phyloP scores from a whole-genome alignment of 192 early-diverging fungal species.

The Podochytrium sp. region DNA sequence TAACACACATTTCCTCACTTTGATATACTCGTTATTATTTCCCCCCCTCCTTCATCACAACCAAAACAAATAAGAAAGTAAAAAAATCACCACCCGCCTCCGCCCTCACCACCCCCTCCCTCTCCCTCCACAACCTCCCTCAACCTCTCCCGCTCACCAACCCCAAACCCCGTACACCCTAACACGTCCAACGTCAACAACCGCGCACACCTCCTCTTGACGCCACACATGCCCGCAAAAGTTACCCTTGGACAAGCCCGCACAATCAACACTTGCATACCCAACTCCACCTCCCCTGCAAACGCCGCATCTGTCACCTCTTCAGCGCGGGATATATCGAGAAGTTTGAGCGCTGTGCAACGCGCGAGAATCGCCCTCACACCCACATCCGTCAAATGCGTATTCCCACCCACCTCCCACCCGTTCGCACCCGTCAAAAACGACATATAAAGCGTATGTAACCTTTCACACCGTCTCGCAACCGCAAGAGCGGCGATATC shows the following conservation, averaged over 20 bases:
- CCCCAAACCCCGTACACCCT: constrained; percentile 21
- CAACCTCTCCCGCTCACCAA: constrained; percentile 13
- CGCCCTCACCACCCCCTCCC: too few relatives aligned
- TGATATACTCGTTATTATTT: too few relatives aligned
- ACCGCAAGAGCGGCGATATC: constrained; percentile 23
- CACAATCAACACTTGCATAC: constrained; percentile 31
- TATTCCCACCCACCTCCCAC: background rate
- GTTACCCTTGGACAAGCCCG: constrained; percentile 12
- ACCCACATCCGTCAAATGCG: constrained; percentile 23
- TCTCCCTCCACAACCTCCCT: constrained; percentile 27
- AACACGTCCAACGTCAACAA: constrained; percentile 27
- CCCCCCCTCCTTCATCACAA: too few relatives aligned
- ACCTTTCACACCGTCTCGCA: constrained; percentile 5
- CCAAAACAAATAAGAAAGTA: too few relatives aligned
- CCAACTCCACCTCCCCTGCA: constrained; percentile 14
- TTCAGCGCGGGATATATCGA: constrained; percentile 32
- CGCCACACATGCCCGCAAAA: constrained; percentile 8
- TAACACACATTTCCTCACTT: too few relatives aligned
- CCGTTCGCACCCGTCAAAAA: constrained; percentile 8
- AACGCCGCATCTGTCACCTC: constrained; percentile 33
- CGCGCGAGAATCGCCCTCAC: constrained; percentile 17
- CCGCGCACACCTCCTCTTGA: background rate
- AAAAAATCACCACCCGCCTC: too few relatives aligned
- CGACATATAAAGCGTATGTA: constrained; percentile 36
- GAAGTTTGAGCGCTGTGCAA: constrained; percentile 26